A percentile compares a stretch with the other conserved stretches of the same genome.
Evolutionary conservation across 495 filamentous ascomycete genomes (phyloP).

Genomic region (Copromyces sp.): DNA sequence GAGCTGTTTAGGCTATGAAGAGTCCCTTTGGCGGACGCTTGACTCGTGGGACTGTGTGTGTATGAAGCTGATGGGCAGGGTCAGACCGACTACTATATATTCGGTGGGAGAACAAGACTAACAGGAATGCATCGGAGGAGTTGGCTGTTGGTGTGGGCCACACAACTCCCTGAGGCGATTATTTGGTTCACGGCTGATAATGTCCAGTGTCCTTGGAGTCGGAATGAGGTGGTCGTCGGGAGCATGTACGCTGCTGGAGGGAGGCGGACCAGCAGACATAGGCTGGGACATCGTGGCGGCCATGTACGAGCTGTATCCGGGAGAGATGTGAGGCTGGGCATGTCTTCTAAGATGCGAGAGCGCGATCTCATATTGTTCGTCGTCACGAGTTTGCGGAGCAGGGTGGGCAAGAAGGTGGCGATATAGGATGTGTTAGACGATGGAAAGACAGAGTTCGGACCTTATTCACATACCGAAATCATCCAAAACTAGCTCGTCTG

Average conservation of each 20-base stretch:
- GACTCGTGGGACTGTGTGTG: not conserved
- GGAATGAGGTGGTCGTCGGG: not conserved
- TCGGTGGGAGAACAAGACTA: not conserved
- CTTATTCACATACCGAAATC: slow-evolving; percentile 23
- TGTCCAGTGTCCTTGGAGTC: not conserved
- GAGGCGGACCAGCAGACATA: not conserved
- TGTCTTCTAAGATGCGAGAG: slow-evolving; percentile 4
- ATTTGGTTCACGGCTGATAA: not conserved
- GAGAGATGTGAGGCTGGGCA: not conserved
- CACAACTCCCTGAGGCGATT: not conserved
- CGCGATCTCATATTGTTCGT: not conserved
- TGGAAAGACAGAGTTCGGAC: not conserved
- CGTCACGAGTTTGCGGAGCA: not conserved
- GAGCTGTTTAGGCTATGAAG: slow-evolving; percentile 3
- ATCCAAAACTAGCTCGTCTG: slow-evolving; percentile 12
- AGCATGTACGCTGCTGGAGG: not conserved
- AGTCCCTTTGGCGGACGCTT: not conserved
- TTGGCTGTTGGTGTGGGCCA: not conserved
- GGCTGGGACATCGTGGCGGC: not conserved
- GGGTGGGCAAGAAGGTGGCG: slow-evolving; percentile 10
- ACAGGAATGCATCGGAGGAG: not conserved
- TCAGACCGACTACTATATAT: not conserved
- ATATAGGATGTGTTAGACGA: slow-evolving; percentile 5
- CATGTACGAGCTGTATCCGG: not conserved
- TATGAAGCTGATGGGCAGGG: not conserved